A percentile compares a stretch with the other conserved stretches of the same genome.
Conservation (phyloP, 768 basidiomycete species). For the Suillus hirtellus region DNA sequence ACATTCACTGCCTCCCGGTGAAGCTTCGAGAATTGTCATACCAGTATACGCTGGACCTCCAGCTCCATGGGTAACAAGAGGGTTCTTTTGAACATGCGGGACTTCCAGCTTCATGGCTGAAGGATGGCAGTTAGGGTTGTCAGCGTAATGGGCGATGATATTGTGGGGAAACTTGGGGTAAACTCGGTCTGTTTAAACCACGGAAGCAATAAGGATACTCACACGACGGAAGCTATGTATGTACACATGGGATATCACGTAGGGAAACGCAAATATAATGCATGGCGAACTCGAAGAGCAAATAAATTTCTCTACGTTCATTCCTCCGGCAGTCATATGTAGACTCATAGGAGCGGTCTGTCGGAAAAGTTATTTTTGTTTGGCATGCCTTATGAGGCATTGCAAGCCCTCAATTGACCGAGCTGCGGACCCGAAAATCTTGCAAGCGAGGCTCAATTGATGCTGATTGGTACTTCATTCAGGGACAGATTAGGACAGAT, state of each 20-base stretch:
- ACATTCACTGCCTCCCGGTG: background rate
- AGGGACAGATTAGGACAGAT: no score
- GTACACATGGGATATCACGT: background rate
- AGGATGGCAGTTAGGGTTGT: background rate
- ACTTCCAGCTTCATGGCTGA: background rate
- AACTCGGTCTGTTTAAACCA: background rate
- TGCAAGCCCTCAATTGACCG: no score
- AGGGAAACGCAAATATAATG: background rate
- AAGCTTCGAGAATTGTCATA: background rate
- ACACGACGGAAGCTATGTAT: background rate
- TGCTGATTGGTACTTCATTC: no score
- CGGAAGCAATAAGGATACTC: conserved; percentile 1
- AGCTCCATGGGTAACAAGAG: background rate
- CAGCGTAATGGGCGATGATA: background rate
- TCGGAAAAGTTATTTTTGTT: no score
- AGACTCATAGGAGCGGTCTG: no score
- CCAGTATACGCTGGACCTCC: background rate
- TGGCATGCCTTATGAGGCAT: no score
- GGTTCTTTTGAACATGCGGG: background rate
- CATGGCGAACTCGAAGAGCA: background rate
- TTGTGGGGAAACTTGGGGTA: conserved; percentile 1
- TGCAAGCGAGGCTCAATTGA: no score
- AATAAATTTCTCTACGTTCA: no score
- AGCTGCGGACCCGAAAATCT: no score
- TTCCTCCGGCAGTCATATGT: no score